These are phyloP conservation scores for Trametes punicea DNA, from an alignment of 768 basidiomycete species.

Conservation along the genomic window DNA sequence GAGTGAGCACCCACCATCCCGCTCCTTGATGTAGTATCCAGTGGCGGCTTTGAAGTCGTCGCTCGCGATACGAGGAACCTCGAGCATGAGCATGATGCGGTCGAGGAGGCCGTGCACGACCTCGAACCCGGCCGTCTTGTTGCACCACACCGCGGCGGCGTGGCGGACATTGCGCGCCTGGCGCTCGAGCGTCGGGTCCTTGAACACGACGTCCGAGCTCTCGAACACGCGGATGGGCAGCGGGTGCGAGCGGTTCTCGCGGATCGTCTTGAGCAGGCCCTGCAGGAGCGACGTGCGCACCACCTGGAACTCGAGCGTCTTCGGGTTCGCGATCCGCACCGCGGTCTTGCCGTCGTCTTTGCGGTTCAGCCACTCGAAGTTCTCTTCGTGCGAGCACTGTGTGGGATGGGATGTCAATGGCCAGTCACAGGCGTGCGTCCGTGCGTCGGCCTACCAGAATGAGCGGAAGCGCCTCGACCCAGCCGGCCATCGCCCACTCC, in stretches of 20 bases:
- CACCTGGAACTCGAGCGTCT: slow-evolving; percentile 96
- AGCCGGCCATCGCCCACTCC: slow-evolving; percentile 94
- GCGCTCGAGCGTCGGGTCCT: slow-evolving; percentile 73
- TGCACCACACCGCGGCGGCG: slow-evolving; percentile 92
- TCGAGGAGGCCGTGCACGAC: slow-evolving; percentile 93
- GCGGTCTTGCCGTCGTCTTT: slow-evolving; percentile 76
- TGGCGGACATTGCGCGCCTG: slow-evolving; percentile 86
- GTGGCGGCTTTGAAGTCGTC: slow-evolving; percentile 51
- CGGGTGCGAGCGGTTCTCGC: slow-evolving; percentile 93
- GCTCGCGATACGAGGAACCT: slow-evolving; percentile 74
- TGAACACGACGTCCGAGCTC: slow-evolving; percentile 88
- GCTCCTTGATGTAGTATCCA: slow-evolving; percentile 92
- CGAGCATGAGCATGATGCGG: slow-evolving; percentile 93
- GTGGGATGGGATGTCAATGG: not conserved
- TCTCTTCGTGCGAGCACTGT: slow-evolving; percentile 98
- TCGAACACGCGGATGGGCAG: slow-evolving; percentile 95
- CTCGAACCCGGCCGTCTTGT: slow-evolving; percentile 96
- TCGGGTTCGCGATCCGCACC: slow-evolving; percentile 94
- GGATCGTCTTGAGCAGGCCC: slow-evolving; percentile 92
- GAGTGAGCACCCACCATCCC: slow-evolving; percentile 60
- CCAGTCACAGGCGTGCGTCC: not conserved
- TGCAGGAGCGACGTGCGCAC: slow-evolving; percentile 95
- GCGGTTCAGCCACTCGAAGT: slow-evolving; percentile 91
- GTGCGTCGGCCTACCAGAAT: slow-evolving; percentile 64
- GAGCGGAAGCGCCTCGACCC: slow-evolving; percentile 92